phyloP scores from a whole-genome alignment of 768 basidiomycete species.

The Suillus lakei region DNA sequence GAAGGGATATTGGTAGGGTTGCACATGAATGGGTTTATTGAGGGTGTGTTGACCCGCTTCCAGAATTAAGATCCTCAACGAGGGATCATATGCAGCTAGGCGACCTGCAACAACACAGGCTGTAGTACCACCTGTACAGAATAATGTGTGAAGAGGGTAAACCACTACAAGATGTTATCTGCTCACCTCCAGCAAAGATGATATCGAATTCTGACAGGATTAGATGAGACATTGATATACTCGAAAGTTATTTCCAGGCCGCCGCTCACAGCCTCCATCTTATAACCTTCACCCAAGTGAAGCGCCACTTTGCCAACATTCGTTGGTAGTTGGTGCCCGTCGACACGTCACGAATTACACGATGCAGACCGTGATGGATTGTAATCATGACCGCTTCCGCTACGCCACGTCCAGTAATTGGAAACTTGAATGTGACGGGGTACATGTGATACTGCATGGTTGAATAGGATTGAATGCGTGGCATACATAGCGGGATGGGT shows the following conservation, averaged over 20 bases:
- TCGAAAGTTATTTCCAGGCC: no score
- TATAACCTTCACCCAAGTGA: background rate
- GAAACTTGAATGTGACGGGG: no score
- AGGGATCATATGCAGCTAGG: constrained; percentile 30
- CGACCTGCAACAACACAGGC: constrained; percentile 39
- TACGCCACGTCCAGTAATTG: no score
- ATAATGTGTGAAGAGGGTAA: background rate
- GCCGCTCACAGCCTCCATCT: background rate
- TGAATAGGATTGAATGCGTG: no score
- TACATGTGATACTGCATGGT: no score
- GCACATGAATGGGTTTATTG: constrained; percentile 23
- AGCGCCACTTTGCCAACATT: background rate
- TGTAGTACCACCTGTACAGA: constrained; percentile 37
- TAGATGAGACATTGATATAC: constrained; percentile 4
- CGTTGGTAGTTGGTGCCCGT: background rate
- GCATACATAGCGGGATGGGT: no score
- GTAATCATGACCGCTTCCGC: no score
- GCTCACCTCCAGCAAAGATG: constrained; percentile 60
- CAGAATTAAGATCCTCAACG: constrained; percentile 31
- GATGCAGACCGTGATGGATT: no score
- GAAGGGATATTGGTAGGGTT: constrained; percentile 24
- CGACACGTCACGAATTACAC: background rate
- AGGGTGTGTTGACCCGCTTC: constrained; percentile 35
- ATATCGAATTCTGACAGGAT: constrained; percentile 43
- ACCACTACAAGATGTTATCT: constrained; percentile 6